Evolutionary conservation across 371 early-diverging fungal species (phyloP).

Genomic region (Zychaea mexicana): DNA sequence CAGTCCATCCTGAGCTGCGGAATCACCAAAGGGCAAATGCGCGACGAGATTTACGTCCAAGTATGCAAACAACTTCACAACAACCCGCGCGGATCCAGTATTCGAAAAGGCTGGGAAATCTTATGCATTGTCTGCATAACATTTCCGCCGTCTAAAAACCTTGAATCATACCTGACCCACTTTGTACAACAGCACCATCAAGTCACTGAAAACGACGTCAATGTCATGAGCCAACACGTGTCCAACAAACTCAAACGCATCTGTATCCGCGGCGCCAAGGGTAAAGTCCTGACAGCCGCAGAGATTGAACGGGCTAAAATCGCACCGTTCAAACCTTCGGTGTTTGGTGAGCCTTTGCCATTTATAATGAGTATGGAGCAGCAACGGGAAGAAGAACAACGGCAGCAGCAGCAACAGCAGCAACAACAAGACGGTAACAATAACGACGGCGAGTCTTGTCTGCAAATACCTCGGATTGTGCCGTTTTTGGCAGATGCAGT

Average conservation of each 20-base stretch:
- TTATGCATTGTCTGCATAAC: constrained; percentile 78
- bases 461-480: constrained; percentile 79
- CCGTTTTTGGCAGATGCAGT: constrained; percentile 84
- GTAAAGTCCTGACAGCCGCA: constrained; percentile 69
- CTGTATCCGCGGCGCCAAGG: constrained; percentile 79
- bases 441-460: constrained; percentile 31
- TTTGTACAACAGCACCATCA: constrained; percentile 75
- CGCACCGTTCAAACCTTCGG: constrained; percentile 83
- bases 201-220: constrained; percentile 49
- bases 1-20: constrained; percentile 80
- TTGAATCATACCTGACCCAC: constrained; percentile 80
- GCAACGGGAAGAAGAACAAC: constrained; percentile 2
- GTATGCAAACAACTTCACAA: constrained; percentile 87
- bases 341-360: constrained; percentile 92
- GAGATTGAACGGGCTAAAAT: constrained; percentile 85
- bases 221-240: constrained; percentile 63
- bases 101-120: constrained; percentile 87
- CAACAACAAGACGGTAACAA: no score
- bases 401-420: background rate
- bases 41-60: constrained; percentile 96
- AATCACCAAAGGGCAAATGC: constrained; percentile 74
- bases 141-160: constrained; percentile 91
- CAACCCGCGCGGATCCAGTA: constrained; percentile 79
- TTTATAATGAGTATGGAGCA: constrained; percentile 76
- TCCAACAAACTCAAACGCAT: constrained; percentile 69